Conservation (phyloP, 805 yeast genomes). For the Priceomyces medius region DNA sequence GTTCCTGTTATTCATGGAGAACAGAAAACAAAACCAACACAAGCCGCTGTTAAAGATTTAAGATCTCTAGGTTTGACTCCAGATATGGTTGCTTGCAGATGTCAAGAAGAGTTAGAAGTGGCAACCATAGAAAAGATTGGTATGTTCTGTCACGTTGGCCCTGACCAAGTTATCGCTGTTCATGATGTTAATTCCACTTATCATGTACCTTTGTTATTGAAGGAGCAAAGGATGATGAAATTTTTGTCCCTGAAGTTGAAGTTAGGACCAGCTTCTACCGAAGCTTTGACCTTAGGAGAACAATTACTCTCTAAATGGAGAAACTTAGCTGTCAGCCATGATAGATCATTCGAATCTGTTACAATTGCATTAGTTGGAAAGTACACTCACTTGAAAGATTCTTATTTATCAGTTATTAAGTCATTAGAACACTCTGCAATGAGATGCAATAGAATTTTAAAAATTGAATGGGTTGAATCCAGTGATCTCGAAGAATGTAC, state of each 20-base stretch:
- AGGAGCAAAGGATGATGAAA: slow-evolving; percentile 80
- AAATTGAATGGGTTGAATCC: slow-evolving; percentile 95
- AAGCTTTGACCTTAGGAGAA: slow-evolving; percentile 64
- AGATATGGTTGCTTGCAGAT: slow-evolving; percentile 97
- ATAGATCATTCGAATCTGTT: slow-evolving; percentile 80
- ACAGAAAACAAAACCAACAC: slow-evolving; percentile 99
- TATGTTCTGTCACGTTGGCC: slow-evolving; percentile 98
- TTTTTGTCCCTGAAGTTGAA: slow-evolving; percentile 68
- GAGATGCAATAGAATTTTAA: slow-evolving; percentile 80
- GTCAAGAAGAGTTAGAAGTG: slow-evolving; percentile 75
- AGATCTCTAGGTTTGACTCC: slow-evolving; percentile 94
- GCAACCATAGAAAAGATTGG: slow-evolving; percentile 94
- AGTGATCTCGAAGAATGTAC: slow-evolving; percentile 79
- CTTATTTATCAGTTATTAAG: slow-evolving; percentile 91
- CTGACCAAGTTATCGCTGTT: slow-evolving; percentile 95
- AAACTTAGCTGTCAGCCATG: slow-evolving; percentile 72
- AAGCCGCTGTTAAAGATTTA: slow-evolving; percentile 96
- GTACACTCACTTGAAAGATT: slow-evolving; percentile 92
- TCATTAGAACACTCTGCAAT: slow-evolving; percentile 93
- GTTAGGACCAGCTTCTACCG: slow-evolving; percentile 44
- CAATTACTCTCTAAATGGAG: slow-evolving; percentile 76
- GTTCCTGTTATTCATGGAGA: slow-evolving; percentile 99
- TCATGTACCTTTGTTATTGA: slow-evolving; percentile 90
- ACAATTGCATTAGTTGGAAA: slow-evolving; percentile 97
- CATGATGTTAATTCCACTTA: slow-evolving; percentile 96